Conservation (phyloP, 257 asterid species). For the Penstemon newberryi region DNA sequence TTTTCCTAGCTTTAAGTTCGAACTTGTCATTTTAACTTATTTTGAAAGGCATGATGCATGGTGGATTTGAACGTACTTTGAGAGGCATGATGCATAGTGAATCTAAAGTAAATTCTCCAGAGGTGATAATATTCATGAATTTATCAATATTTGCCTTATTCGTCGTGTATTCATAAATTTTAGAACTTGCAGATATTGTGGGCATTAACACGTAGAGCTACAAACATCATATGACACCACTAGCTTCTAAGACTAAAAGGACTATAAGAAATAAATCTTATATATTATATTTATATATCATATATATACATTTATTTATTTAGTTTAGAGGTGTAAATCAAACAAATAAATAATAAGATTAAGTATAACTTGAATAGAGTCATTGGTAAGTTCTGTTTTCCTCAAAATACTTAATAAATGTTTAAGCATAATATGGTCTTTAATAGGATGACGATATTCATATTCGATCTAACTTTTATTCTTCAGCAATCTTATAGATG, state of each 20-base stretch:
- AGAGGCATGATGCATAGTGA: neutral
- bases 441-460: slow-evolving; percentile 12
- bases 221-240: neutral
- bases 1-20: neutral
- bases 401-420: slow-evolving; percentile 10
- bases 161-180: too few species aligned
- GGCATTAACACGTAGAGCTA: neutral
- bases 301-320: too few species aligned
- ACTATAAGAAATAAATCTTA: neutral
- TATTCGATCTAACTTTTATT: slow-evolving; percentile 3
- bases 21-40: too few species aligned
- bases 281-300: too few species aligned
- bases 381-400: slow-evolving; percentile 51
- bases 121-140: too few species aligned
- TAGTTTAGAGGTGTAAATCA: too few species aligned
- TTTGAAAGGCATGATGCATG: too few species aligned
- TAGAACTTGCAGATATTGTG: neutral
- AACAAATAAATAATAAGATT: neutral
- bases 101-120: too few species aligned
- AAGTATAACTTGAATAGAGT: neutral
- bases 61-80: neutral
- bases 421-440: slow-evolving; percentile 12
- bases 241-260: neutral
- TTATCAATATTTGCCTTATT: too few species aligned
- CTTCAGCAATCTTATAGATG: slow-evolving; percentile 15